phyloP scores from a whole-genome alignment of 352 stramenopile species.

The Pythium phragmiticola region DNA sequence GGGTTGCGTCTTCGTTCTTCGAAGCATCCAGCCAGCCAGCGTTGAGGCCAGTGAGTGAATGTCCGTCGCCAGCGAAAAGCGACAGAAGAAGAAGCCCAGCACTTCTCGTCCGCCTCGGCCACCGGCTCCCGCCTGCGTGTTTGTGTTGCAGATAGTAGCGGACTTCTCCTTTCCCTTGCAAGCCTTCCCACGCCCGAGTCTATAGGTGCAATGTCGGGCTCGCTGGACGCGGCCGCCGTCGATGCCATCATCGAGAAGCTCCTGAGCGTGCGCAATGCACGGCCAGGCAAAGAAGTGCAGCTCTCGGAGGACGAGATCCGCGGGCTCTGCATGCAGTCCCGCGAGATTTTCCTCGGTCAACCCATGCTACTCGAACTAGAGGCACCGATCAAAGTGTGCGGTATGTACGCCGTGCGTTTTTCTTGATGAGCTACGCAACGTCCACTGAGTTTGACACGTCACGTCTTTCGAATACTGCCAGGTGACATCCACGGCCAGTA shows the following conservation, averaged over 20 bases:
- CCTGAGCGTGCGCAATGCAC: conserved; percentile 43
- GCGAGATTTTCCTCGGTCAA: conserved; percentile 98
- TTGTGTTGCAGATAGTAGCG: background rate
- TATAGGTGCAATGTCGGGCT: background rate
- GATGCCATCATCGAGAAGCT: conserved; percentile 33
- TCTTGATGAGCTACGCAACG: background rate
- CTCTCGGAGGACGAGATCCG: conserved; percentile 96
- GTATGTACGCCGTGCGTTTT: conserved; percentile 34
- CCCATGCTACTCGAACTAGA: conserved; percentile 99
- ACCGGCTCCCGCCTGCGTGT: background rate
- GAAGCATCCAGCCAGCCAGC: background rate
- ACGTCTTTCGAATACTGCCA: background rate
- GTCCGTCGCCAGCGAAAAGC: conserved; percentile 1
- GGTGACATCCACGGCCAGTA: conserved; percentile 97
- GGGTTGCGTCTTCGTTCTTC: conserved; percentile 3
- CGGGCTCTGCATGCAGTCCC: conserved; percentile 95
- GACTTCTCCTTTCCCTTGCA: background rate
- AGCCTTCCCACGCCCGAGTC: background rate
- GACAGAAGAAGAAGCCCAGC: background rate
- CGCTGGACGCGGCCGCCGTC: conserved; percentile 24
- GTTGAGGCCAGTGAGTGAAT: conserved; percentile 14
- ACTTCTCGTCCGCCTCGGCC: conserved; percentile 2
- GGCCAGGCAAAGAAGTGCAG: conserved; percentile 90
- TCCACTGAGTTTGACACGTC: background rate
- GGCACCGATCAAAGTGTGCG: conserved; percentile 98